Percentiles rank a stretch among this genome's conserved stretches.
Conservation (phyloP, 2,329 filamentous ascomycete genomes). For the Xylariaceae sp. region DNA sequence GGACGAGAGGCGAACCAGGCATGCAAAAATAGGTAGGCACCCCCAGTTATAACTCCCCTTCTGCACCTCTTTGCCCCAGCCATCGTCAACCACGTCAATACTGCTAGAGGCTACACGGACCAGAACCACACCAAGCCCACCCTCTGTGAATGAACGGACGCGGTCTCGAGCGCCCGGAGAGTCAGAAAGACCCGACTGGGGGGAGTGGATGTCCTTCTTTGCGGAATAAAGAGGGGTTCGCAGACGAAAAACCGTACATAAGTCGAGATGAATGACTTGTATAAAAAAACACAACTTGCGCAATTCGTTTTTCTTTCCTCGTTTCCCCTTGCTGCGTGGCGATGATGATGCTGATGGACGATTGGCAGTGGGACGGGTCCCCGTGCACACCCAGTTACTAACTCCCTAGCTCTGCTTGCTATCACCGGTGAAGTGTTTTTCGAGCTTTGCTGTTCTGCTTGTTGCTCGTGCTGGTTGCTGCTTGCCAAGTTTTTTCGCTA, state of each 20-base stretch:
- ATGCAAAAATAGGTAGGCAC: not conserved
- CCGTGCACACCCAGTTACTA: not conserved
- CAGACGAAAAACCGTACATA: not conserved
- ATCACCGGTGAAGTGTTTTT: not conserved
- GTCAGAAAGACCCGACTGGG: not conserved
- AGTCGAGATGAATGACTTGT: not conserved
- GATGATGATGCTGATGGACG: no score
- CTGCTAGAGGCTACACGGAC: not conserved
- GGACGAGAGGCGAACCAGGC: no score
- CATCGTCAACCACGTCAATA: constrained; percentile 22
- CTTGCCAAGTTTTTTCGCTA: not conserved
- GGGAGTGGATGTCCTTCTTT: not conserved
- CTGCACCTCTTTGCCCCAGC: constrained; percentile 11
- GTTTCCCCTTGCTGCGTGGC: not conserved
- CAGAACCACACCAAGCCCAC: constrained; percentile 1
- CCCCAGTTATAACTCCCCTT: not conserved
- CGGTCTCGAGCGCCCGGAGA: not conserved
- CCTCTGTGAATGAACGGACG: not conserved
- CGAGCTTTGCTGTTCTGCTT: not conserved
- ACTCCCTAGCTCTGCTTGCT: not conserved
- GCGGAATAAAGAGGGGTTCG: not conserved
- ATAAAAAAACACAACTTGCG: not conserved
- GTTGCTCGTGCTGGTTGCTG: no score
- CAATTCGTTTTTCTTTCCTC: not conserved
- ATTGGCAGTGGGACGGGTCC: not conserved